Base-by-base conservation (phyloP, 192 early-diverging fungal species). In the Backusella liffmaniae region DNA sequence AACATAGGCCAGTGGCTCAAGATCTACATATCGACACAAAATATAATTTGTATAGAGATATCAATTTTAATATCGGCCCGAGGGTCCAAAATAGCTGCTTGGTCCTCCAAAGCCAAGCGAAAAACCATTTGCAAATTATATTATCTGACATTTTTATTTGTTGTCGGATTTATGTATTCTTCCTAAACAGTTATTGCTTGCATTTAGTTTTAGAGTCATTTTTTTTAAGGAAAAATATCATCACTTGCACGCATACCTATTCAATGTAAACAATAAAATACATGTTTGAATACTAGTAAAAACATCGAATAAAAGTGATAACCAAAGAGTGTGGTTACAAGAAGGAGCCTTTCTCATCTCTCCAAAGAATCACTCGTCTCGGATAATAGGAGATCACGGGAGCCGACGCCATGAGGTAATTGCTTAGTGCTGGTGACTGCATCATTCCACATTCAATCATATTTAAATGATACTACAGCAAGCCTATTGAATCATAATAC, bases 61-160 rank as follows among this genome's bases (percentile, higher is more conserved):
- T 56, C 9, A 9, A 56, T 8, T 56, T 56, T n/a, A 21, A 56
- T 5, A 56, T 56, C 53, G 53, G 21, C 21, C 53, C 53, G 53
- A 56, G n/a, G 3, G 53, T 56, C 53, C 53, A 21, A 56, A 21
- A 23, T 23, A 56, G 21, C 53, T 21, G 21, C n/a, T n/a, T 53
- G n/a, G n/a, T 32, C n/a, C 49, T 16, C 46, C 46, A 51, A 51
- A 51, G 46, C 5, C 46, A 53, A 53, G 15, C 16, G 49, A 53
- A 53, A 21, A 53, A 21, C 4, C 16, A 53, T 53, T 53, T 53
- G 4, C 49, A 7, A 7, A 53, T 53, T 53, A 39, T 26, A 56
- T 56, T 56, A 23, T 56, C 51, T 56, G 53, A 56, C 53, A 21
- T 56, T 56, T 56, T 26, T 56, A 56, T 56, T 56, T 56, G 53